Conservation (phyloP, 805 yeast genomes). For the Nakazawaea ishiwadae region DNA sequence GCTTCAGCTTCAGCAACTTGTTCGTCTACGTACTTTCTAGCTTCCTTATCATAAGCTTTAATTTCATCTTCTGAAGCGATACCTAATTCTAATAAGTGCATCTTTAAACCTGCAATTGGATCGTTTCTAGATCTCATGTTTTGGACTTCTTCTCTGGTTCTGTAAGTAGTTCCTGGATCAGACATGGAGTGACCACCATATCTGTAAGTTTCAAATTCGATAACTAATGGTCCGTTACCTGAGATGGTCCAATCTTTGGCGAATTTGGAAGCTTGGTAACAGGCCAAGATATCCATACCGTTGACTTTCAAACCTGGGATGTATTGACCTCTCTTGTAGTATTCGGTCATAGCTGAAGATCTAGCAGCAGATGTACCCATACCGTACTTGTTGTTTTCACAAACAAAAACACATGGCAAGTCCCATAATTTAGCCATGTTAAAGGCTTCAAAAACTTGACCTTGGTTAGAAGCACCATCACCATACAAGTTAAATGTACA, state of each 20-base stretch:
- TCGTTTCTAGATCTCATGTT: conserved; percentile 98
- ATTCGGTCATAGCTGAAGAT: conserved; percentile 94
- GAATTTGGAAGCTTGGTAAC: conserved; percentile 92
- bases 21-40: conserved; percentile 92
- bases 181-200: conserved; percentile 99
- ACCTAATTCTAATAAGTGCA: conserved; percentile 71
- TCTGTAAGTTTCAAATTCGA: conserved; percentile 98
- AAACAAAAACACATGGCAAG: conserved; percentile 89
- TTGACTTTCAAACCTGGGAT: conserved; percentile 98
- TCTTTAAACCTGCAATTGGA: conserved; percentile 95
- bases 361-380: conserved; percentile 99
- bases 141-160: conserved; percentile 99
- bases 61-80: conserved; percentile 94
- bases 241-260: conserved; percentile 94
- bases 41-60: conserved; percentile 91
- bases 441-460: conserved; percentile 96
- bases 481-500: conserved; percentile 91
- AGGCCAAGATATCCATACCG: conserved; percentile 97
- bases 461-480: conserved; percentile 99
- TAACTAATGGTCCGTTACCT: conserved; percentile 93
- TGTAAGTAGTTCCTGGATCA: conserved; percentile 99
- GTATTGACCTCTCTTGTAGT: conserved; percentile 98
- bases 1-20: conserved; percentile 93
- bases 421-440: conserved; percentile 99
- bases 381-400: conserved; percentile 99